Base-by-base conservation (phyloP, 495 filamentous ascomycete genomes). In the Platismatia glauca region DNA sequence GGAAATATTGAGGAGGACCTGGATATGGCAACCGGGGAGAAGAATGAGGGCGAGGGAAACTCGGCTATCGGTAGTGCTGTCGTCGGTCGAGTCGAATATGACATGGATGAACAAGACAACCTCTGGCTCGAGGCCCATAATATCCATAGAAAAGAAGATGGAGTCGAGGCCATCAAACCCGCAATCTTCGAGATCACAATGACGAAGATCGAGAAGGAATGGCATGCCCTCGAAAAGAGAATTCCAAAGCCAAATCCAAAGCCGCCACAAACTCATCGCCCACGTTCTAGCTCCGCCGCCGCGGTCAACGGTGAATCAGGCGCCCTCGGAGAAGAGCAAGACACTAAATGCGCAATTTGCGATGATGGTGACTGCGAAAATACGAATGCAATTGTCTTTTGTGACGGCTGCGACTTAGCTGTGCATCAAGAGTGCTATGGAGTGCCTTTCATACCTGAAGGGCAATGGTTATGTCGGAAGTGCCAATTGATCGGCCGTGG, bases 341-440 rank as follows among this genome's bases (percentile, higher is more conserved):
- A 97, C 68, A 95, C 85, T 71, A 97, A 97, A 72, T 99, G 94
- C 69, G 93, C 89, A 37, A 95, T 99, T 56, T 99, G 94, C 67
- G 94, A 97, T 71, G 94, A 97, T 71, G 95, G 94, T 35, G 94
- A 99, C 69, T 97, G 95, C 68, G 94, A 97, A 75, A 99, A 97
- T 71, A 91, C 92, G n/a, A 99, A 99, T 73, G 95, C 94, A 9
- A 99, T 99, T 69, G 95, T 99, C 29, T 99, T 98, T 74, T 99
- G 94, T 68, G 94, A 99, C 71, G 95, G 94, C 12, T 97, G 94
- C 74, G 94, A 99, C 76, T 78, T 97, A 29, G 94, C 94, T 7
- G 94, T 99, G 44, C 94, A 99, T 73, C 94, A 99, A 71, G 94
- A 99, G 73, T 99, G 95, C 75, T 99, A 98, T 76, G 94, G 94